A percentile compares a stretch with the other conserved stretches of the same genome.
phyloP scores from a whole-genome alignment of 768 basidiomycete genomes.

The Trametes punicea region DNA sequence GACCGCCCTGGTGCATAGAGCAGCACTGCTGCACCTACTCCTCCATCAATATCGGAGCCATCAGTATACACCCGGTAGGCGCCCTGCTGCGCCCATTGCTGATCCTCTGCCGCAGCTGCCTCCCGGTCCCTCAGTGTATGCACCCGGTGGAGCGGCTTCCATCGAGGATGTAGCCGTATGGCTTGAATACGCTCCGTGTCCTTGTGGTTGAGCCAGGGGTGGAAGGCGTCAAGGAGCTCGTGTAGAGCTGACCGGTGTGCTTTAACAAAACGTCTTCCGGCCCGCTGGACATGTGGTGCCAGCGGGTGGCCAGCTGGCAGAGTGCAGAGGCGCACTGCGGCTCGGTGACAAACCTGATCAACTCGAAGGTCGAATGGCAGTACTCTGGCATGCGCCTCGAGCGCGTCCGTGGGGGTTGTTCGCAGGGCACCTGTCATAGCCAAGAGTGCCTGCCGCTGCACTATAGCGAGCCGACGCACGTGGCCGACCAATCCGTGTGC shows the following conservation, averaged over 20 bases:
- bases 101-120: constrained; percentile 8
- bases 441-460: constrained; percentile 25
- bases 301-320: constrained; percentile 24
- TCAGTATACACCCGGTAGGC: constrained; percentile 27
- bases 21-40: constrained; percentile 32
- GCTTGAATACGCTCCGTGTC: constrained; percentile 22
- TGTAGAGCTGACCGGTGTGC: constrained; percentile 24
- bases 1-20: constrained; percentile 11
- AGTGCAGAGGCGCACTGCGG: constrained; percentile 19
- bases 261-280: constrained; percentile 5
- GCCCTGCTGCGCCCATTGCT: neutral
- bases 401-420: constrained; percentile 22
- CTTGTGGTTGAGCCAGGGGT: constrained; percentile 8
- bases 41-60: constrained; percentile 28
- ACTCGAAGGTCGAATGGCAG: constrained; percentile 22
- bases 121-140: neutral
- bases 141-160: neutral
- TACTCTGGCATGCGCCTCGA: constrained; percentile 23
- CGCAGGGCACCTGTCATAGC: constrained; percentile 26
- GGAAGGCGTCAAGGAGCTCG: constrained; percentile 18
- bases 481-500: neutral
- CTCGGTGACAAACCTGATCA: constrained; percentile 12
- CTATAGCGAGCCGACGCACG: constrained; percentile 11
- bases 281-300: neutral
- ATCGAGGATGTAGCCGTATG: constrained; percentile 6